phyloP scores from a whole-genome alignment of 73 alveolate genomes.

The Paramecium primaurelia region DNA sequence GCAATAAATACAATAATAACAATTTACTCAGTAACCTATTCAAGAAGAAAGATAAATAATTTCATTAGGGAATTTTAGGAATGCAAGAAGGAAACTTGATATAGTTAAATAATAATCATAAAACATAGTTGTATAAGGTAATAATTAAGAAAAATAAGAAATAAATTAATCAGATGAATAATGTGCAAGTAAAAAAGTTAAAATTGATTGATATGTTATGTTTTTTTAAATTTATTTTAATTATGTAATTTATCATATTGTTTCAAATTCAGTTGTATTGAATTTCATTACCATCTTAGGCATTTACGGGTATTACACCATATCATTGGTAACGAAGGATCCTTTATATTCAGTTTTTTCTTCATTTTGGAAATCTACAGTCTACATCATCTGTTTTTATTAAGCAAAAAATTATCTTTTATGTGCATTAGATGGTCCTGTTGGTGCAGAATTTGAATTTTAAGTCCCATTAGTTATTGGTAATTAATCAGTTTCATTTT shows the following conservation, averaged over 20 bases:
- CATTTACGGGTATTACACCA: not conserved
- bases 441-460: not conserved
- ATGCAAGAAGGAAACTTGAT: not conserved
- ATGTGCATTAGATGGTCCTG: not conserved
- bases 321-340: not conserved
- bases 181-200: not conserved
- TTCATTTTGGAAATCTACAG: not conserved
- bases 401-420: not conserved
- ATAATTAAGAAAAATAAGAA: not conserved
- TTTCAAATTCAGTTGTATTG: conserved; percentile 35
- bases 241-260: not conserved
- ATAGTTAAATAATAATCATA: not conserved
- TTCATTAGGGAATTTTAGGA: not conserved
- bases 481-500: not conserved
- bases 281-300: conserved; percentile 8
- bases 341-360: not conserved
- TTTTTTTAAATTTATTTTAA: not conserved
- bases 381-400: not conserved
- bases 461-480: not conserved
- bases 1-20: not conserved
- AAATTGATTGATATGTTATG: not conserved
- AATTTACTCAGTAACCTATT: not conserved
- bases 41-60: conserved; percentile 8
- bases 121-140: not conserved
- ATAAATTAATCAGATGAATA: not conserved